Evolutionary conservation across 2,329 filamentous ascomycete genomes (phyloP).

Genomic region (Penicillium rolfsii): DNA sequence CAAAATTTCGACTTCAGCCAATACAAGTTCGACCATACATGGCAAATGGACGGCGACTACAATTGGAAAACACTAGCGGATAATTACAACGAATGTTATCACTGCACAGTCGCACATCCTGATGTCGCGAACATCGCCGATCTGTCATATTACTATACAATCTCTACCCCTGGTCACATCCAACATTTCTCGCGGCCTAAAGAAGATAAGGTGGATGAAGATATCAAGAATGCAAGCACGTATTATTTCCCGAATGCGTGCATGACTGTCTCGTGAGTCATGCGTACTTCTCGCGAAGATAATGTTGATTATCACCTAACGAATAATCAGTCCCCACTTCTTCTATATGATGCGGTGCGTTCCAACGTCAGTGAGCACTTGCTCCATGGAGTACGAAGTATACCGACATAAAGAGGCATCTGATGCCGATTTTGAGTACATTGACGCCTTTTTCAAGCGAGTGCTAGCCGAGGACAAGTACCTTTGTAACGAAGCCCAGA

Average conservation of each 20-base stretch:
- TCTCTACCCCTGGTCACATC: conserved; percentile 54
- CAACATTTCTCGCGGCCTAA: conserved; percentile 53
- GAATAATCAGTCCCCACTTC: conserved; percentile 53
- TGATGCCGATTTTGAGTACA: conserved; percentile 60
- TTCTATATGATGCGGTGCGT: conserved; percentile 68
- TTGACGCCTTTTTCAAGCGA: conserved; percentile 64
- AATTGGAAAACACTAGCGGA: conserved; percentile 67
- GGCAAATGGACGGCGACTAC: conserved; percentile 60
- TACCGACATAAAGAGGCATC: conserved; percentile 63
- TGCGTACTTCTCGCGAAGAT: neutral
- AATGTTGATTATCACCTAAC: neutral
- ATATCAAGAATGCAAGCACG: conserved; percentile 45
- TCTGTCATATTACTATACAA: conserved; percentile 58
- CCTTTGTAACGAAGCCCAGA: conserved; percentile 61
- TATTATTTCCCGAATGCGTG: conserved; percentile 43
- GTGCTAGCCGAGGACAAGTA: conserved; percentile 67
- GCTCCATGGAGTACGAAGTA: conserved; percentile 65
- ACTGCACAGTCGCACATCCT: conserved; percentile 31
- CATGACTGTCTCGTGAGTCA: conserved; percentile 41
- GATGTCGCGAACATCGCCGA: conserved; percentile 51
- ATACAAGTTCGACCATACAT: conserved; percentile 61
- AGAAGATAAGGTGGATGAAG: conserved; percentile 53
- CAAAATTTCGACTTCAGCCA: conserved; percentile 53
- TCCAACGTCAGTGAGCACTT: conserved; percentile 55
- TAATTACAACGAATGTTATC: conserved; percentile 61